Conservation (phyloP, 257 asterid species). For the Solanum megistacrolobum region DNA sequence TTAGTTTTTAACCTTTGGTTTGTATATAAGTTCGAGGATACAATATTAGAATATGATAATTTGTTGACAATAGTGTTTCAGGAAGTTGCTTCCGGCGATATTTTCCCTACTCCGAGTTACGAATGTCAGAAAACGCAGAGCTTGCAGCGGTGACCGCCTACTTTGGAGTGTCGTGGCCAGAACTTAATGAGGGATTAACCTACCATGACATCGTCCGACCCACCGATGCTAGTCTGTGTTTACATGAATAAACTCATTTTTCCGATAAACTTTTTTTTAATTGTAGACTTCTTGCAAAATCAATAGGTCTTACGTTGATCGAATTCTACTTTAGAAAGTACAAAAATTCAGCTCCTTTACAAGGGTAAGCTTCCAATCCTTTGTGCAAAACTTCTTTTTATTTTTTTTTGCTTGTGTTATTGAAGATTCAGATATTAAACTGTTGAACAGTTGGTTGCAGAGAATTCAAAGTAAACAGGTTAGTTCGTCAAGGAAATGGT, state of each 20-base stretch:
- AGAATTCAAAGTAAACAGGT: conserved; percentile 61
- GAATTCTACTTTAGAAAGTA: conserved; percentile 64
- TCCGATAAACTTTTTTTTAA: not conserved
- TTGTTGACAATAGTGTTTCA: not conserved
- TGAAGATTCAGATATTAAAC: conserved; percentile 5
- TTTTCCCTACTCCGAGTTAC: not conserved
- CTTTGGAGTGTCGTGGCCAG: conserved; percentile 82
- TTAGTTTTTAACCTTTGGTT: not conserved
- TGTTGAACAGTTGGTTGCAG: conserved; percentile 88
- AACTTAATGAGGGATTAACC: conserved; percentile 56
- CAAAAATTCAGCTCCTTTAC: conserved; percentile 70
- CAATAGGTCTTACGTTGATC: conserved; percentile 49
- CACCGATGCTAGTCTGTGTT: conserved; percentile 42
- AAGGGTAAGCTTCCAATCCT: conserved; percentile 35
- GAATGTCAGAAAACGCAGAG: conserved; percentile 7
- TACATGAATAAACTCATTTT: not conserved
- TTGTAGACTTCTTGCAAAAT: not conserved
- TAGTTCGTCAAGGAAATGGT: not conserved
- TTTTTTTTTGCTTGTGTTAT: not conserved
- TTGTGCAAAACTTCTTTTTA: not conserved
- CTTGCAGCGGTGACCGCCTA: not conserved
- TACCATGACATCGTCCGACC: conserved; percentile 52
- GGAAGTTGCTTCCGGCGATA: not conserved
- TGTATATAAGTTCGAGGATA: not conserved
- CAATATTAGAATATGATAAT: not conserved